Conservation (phyloP, 106 monocot species). For the Iris macrosiphon region DNA sequence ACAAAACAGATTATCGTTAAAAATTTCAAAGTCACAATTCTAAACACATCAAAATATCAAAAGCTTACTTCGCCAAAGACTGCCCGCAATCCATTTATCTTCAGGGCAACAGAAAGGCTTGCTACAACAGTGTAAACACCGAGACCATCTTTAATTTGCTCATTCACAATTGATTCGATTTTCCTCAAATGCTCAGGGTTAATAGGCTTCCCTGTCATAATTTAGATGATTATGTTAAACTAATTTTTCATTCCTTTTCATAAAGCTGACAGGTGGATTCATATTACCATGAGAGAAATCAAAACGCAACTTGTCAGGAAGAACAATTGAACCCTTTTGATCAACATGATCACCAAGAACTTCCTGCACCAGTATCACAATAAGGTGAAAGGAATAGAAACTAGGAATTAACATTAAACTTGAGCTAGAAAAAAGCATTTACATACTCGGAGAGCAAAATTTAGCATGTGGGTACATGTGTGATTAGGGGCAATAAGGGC, state of each 20-base stretch:
- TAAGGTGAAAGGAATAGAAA: not conserved
- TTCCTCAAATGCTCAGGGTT: constrained; percentile 74
- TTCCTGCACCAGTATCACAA: constrained; percentile 45
- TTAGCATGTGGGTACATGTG: constrained; percentile 96
- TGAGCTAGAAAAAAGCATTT: not conserved
- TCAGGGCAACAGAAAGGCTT: constrained; percentile 55
- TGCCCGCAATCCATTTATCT: constrained; percentile 68
- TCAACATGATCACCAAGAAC: constrained; percentile 97
- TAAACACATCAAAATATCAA: not conserved
- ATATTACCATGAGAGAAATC: constrained; percentile 95
- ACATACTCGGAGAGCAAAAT: constrained; percentile 93
- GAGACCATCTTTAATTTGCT: constrained; percentile 80
- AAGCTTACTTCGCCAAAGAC: constrained; percentile 88
- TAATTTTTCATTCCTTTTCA: not conserved
- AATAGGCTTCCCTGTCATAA: constrained; percentile 80
- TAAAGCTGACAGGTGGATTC: not conserved
- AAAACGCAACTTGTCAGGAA: constrained; percentile 90
- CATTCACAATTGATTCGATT: constrained; percentile 90
- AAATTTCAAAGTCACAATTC: not conserved
- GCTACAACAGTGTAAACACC: constrained; percentile 81
- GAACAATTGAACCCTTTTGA: constrained; percentile 99
- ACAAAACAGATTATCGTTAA: too few species aligned
- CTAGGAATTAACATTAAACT: not conserved
- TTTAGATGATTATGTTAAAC: not conserved
- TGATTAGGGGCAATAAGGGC: constrained; percentile 92